Conservation (phyloP, 2,329 filamentous ascomycete genomes). For the Phoma sp. region DNA sequence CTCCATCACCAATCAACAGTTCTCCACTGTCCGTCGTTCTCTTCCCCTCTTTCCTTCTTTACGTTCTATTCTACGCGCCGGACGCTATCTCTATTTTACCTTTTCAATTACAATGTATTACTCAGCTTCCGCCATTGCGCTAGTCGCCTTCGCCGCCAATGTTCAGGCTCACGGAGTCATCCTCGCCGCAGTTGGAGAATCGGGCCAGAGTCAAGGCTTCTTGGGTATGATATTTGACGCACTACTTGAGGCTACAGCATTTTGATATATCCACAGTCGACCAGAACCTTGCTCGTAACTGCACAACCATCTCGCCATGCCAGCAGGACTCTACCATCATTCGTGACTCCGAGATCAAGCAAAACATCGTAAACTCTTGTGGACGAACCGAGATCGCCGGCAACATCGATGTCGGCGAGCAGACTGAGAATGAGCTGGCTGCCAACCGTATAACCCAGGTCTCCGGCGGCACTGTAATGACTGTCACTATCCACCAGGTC, state of each 20-base stretch:
- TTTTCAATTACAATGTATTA: slow-evolving; percentile 38
- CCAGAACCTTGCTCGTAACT: slow-evolving; percentile 45
- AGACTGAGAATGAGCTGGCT: slow-evolving; percentile 48
- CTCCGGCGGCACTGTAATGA: slow-evolving; percentile 33
- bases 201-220: slow-evolving; percentile 44
- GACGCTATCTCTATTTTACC: slow-evolving; percentile 25
- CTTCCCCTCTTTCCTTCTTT: slow-evolving; percentile 23
- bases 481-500: slow-evolving; percentile 56
- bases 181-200: slow-evolving; percentile 38
- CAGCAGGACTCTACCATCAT: slow-evolving; percentile 50
- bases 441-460: slow-evolving; percentile 41
- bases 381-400: slow-evolving; percentile 47
- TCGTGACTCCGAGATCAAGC: slow-evolving; percentile 45
- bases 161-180: slow-evolving; percentile 44
- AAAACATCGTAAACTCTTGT: slow-evolving; percentile 50
- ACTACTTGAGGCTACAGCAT: neutral
- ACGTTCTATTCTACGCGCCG: slow-evolving; percentile 40
- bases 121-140: slow-evolving; percentile 35
- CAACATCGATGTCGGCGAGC: slow-evolving; percentile 50
- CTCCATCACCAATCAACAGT: slow-evolving; percentile 11
- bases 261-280: slow-evolving; percentile 36
- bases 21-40: slow-evolving; percentile 17
- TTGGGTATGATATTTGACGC: slow-evolving; percentile 20
- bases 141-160: slow-evolving; percentile 39
- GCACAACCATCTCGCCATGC: slow-evolving; percentile 48